These are phyloP conservation scores for Gomphus bonarii DNA, from an alignment of 1,284 basidiomycete genomes.

Conservation along the genomic window DNA sequence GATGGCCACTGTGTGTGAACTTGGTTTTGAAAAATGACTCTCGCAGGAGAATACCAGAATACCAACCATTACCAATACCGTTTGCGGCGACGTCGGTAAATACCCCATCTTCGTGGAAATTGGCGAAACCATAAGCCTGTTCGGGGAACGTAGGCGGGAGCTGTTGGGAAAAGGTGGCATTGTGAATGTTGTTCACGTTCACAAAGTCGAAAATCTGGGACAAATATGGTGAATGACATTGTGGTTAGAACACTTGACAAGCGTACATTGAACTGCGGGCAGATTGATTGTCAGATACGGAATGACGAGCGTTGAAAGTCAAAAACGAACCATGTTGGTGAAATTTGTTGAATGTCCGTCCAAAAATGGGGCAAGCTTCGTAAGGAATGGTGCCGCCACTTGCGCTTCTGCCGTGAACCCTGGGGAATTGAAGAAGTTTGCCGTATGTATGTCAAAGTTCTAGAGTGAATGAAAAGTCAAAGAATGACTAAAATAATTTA, in stretches of 20 bases:
- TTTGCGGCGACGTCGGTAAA: slow-evolving; percentile 54
- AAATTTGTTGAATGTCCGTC: slow-evolving; percentile 58
- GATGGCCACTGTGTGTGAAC: slow-evolving; percentile 55
- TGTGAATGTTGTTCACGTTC: slow-evolving; percentile 67
- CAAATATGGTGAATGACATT: slow-evolving; percentile 7
- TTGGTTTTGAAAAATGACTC: slow-evolving; percentile 1
- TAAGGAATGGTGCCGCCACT: slow-evolving; percentile 55
- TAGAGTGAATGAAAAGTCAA: slow-evolving; percentile 17
- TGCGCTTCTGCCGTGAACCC: slow-evolving; percentile 53
- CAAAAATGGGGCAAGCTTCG: slow-evolving; percentile 50
- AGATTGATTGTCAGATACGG: neutral
- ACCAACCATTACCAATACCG: slow-evolving; percentile 68
- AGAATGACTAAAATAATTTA: neutral
- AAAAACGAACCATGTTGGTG: slow-evolving; percentile 49
- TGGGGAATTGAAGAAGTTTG: slow-evolving; percentile 43
- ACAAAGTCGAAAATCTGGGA: slow-evolving; percentile 65
- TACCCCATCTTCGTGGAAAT: slow-evolving; percentile 71
- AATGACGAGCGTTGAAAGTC: neutral
- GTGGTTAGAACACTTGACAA: neutral
- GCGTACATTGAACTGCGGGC: slow-evolving; percentile 53
- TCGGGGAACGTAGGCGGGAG: slow-evolving; percentile 59
- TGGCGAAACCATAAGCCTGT: slow-evolving; percentile 59
- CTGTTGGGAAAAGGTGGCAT: slow-evolving; percentile 65
- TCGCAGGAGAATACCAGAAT: neutral
- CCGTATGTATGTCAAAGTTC: slow-evolving; percentile 55